These are phyloP conservation scores for Aaosphaeria pasadenensis DNA, from an alignment of 2,329 filamentous ascomycete genomes.

Conservation along the genomic window DNA sequence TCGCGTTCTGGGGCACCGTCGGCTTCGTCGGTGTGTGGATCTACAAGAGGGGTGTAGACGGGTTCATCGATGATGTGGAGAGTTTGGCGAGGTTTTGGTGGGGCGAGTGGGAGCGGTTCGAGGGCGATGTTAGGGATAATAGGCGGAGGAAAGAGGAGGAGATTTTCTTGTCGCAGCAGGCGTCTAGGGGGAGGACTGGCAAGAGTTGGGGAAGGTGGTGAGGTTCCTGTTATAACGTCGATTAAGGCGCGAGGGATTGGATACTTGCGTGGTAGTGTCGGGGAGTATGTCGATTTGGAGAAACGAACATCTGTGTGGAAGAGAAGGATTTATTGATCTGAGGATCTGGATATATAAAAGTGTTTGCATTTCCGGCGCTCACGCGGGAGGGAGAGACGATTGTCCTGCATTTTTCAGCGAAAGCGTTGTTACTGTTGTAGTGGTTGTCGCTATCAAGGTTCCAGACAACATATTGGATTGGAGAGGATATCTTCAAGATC, in stretches of 20 bases:
- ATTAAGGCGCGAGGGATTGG: background rate
- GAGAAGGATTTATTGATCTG: no score
- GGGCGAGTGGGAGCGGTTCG: slow-evolving; percentile 37
- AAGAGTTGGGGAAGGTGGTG: background rate
- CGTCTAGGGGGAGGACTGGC: slow-evolving; percentile 6
- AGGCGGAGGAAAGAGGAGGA: slow-evolving; percentile 22
- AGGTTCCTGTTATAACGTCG: background rate
- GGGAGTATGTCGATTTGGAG: background rate
- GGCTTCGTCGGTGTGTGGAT: slow-evolving; percentile 54
- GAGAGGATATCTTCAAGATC: no score
- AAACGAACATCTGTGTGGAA: no score
- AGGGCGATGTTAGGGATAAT: slow-evolving; percentile 22
- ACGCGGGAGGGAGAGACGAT: no score
- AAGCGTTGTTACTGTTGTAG: no score
- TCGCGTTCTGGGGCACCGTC: slow-evolving; percentile 64
- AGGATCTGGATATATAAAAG: no score
- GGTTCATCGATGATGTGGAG: slow-evolving; percentile 59
- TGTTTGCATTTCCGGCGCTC: no score
- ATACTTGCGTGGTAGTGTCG: background rate
- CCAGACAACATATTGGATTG: no score
- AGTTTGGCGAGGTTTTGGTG: slow-evolving; percentile 35
- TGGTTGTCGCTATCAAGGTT: no score
- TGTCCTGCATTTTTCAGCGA: no score
- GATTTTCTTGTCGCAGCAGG: background rate
- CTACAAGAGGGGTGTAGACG: slow-evolving; percentile 62